phyloP scores from a whole-genome alignment of 306 rosid species.

The Pterocarpus macrocarpus region DNA sequence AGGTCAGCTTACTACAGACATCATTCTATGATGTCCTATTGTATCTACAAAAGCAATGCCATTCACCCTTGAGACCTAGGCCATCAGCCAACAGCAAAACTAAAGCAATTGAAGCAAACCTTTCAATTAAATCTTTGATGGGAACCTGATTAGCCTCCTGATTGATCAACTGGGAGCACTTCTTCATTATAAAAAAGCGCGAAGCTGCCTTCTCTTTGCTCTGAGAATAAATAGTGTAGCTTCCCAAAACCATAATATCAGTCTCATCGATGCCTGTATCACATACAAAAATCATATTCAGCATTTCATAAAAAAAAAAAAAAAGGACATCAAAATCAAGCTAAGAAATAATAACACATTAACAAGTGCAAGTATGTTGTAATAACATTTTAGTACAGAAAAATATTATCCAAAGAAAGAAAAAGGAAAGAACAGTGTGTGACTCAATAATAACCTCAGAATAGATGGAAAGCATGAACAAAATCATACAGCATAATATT shows the following conservation, averaged over 20 bases:
- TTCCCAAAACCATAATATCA: constrained; percentile 65
- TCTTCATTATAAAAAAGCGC: constrained; percentile 69
- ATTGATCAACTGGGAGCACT: constrained; percentile 52
- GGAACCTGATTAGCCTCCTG: constrained; percentile 54
- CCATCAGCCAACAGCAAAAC: constrained; percentile 23
- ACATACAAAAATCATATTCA: constrained; percentile 38
- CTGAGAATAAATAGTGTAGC: constrained; percentile 67
- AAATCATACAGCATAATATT: not conserved
- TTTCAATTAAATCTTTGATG: constrained; percentile 63
- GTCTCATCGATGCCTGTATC: constrained; percentile 63
- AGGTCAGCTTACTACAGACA: not conserved
- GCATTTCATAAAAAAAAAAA: constrained; percentile 36
- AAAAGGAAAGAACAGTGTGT: not conserved
- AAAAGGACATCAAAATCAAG: not conserved
- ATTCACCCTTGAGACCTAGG: constrained; percentile 36
- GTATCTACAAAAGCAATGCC: not conserved
- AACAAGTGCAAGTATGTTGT: constrained; percentile 35
- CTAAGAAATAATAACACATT: constrained; percentile 16
- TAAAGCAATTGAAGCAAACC: constrained; percentile 55
- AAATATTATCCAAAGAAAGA: not conserved
- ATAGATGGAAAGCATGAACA: constrained; percentile 1
- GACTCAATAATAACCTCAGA: constrained; percentile 15
- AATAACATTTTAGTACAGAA: constrained; percentile 16
- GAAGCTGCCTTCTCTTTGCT: constrained; percentile 73
- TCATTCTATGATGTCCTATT: not conserved